These are phyloP conservation scores for Austroboletus novae-zelandiae DNA, from an alignment of 1,284 basidiomycete species.

Conservation along the genomic window DNA sequence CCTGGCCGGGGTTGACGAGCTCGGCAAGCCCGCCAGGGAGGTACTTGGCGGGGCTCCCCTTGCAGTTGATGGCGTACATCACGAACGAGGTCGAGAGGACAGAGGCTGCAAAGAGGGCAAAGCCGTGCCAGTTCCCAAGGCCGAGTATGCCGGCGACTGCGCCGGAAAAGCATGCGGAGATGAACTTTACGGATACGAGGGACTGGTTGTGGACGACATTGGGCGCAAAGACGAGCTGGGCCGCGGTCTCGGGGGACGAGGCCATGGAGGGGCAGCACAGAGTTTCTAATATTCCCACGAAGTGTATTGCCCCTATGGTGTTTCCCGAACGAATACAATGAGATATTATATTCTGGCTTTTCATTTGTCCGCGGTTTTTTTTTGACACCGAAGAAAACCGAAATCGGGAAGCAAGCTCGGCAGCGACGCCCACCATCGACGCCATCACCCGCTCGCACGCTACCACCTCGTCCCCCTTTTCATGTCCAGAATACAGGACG, in stretches of 20 bases:
- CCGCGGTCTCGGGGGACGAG: slow-evolving; percentile 44
- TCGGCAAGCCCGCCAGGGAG: slow-evolving; percentile 61
- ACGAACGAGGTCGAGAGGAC: slow-evolving; percentile 64
- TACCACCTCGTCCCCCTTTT: not conserved
- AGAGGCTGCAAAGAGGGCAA: slow-evolving; percentile 70
- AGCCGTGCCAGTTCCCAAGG: slow-evolving; percentile 79
- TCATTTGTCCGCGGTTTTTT: no score
- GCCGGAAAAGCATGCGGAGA: slow-evolving; percentile 80
- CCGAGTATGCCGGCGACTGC: slow-evolving; percentile 85
- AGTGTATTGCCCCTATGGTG: slow-evolving; percentile 2
- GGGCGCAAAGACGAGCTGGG: slow-evolving; percentile 66
- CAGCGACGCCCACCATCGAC: not conserved
- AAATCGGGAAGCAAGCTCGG: no score
- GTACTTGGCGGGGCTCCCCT: slow-evolving; percentile 57
- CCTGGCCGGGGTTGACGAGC: slow-evolving; percentile 77
- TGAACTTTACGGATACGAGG: slow-evolving; percentile 66
- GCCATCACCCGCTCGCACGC: not conserved
- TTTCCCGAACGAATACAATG: not conserved
- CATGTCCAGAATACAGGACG: slow-evolving; percentile 24
- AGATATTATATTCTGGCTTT: not conserved
- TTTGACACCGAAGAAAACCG: no score
- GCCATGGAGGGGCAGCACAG: slow-evolving; percentile 22
- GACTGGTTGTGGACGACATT: slow-evolving; percentile 71
- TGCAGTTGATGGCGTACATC: slow-evolving; percentile 70
- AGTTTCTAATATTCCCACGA: slow-evolving; percentile 14